Base-by-base conservation (phyloP, 495 filamentous ascomycete genomes). In the Cercophora sp. region DNA sequence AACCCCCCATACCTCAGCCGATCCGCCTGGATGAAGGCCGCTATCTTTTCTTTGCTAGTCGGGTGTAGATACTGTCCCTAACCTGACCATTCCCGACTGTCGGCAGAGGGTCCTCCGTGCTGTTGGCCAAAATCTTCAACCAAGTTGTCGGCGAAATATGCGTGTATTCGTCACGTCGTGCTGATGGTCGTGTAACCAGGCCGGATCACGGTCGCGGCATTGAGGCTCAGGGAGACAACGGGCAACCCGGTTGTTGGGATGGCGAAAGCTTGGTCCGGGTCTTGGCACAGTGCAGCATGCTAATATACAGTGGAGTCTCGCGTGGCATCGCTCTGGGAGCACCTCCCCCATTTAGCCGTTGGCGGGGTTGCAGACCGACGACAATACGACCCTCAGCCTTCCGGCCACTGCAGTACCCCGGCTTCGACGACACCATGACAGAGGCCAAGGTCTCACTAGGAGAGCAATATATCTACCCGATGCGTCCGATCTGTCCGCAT, bases 341-440 rank as follows among this genome's bases (percentile, higher is more conserved):
- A 41, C n/a, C 19, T 41, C 37, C 37, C 37, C 37, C 37, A 41
- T 41, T 41, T 41, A 22, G 37, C 37, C 4, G 37, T 41, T 41
- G 37, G 37, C 36, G 15, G 22, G n/a, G 37, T 41, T 41, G 4
- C 37, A 5, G 37, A 41, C 37, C 37, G 37, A 41, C 37, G 36
- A 41, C 37, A 41, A 41, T 41, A 41, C 37, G 5, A 41, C 37
- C 22, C 19, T 18, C 15, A 41, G 15, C 5, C 19, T 41, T 41
- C 37, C 37, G 37, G 2, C 37, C 19, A 41, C 15, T 2, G 15
- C n/a, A 41, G 4, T 19, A 19, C 37, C 37, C 37, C 15, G 37
- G 37, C 22, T 41, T 41, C 19, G 15, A 41, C 37, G 37, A 19
- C 37, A 19, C 37, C 37, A 41, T 41, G 37, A 39, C 36, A 39